Evolutionary conservation across 371 early-diverging fungal genomes (phyloP), one percentile per base, ranked within the genome.

Genomic region (Mycotypha africana): DNA sequence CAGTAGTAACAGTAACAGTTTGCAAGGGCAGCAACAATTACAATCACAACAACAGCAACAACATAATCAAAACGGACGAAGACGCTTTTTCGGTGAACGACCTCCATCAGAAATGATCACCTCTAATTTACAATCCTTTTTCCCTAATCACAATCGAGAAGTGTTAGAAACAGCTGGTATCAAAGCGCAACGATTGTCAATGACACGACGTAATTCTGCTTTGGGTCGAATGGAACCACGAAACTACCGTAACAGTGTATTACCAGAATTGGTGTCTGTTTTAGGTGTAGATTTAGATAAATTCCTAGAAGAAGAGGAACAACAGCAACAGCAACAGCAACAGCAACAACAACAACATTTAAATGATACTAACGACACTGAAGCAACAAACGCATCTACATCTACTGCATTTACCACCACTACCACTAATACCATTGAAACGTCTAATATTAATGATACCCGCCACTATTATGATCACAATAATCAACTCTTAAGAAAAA

Each of bases 61-160:
- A n/a, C n/a, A n/a, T n/a, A n/a, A n/a, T n/a, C 26, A 23, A 2
- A n/a, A 31, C 12, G 43, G 44, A 14, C 34, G 58, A 10, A 35
- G 58, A 23, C 62, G 65, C 26, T 88, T 95, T 60, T 92, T 97
- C 60, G 94, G 93, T 25, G 91, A 93, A 61, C 87, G 96, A 9
- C 97, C 97, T 2, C 91, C 93, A 0, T 90, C 91, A 2, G 93
- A 92, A 60, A 67, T 89, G 37, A 93, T 97, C 57, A 84, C 86
- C 7, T 84, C 82, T 49, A 86, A 95, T 53, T 70, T 97, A 24
- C 81, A 83, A 23, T 81, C 88, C 35, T 97, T 89, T 58, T 95
- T 97, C 61, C 96, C 96, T 4, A 75, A 75, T 20, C 75, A 75
- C 38, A 70, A 71, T 46, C 67, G 65, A 2, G 70, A 71, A 2